Evolutionary conservation across 768 basidiomycete genomes (phyloP).

Genomic region (Serendipita sp.): DNA sequence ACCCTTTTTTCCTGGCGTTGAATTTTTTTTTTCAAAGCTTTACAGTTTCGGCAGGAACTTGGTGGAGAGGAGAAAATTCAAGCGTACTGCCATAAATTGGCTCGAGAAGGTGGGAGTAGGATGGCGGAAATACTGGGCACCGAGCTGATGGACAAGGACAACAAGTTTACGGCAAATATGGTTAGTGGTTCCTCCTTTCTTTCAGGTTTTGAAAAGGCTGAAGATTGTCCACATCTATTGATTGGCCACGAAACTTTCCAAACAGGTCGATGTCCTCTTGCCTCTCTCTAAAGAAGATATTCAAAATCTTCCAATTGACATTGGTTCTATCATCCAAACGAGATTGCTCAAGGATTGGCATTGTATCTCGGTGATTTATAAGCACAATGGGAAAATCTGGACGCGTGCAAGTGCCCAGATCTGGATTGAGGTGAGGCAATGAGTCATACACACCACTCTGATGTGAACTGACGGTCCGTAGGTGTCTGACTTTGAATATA

Average conservation of each 20-base stretch:
- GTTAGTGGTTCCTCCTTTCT: constrained; percentile 20
- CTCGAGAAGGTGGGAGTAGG: constrained; percentile 44
- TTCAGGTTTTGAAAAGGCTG: too few relatives aligned
- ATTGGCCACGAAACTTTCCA: too few relatives aligned
- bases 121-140: constrained; percentile 51
- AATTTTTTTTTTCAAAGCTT: too few relatives aligned
- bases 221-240: neutral
- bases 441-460: neutral
- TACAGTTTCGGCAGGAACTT: constrained; percentile 55
- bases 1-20: too few relatives aligned
- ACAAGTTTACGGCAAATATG: constrained; percentile 52
- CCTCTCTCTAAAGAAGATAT: constrained; percentile 8
- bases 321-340: neutral
- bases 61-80: constrained; percentile 65
- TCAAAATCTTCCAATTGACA: neutral
- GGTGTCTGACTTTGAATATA: constrained; percentile 5
- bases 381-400: neutral
- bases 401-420: neutral
- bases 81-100: constrained; percentile 53
- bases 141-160: constrained; percentile 40
- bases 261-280: constrained; percentile 13
- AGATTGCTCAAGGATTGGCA: neutral
- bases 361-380: neutral
- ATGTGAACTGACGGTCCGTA: neutral
- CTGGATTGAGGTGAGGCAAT: neutral